Percentiles rank a stretch among this genome's conserved stretches.
Evolutionary conservation across 805 yeast genomes (phyloP).

Genomic region (Wickerhamomyces strasburgensis): DNA sequence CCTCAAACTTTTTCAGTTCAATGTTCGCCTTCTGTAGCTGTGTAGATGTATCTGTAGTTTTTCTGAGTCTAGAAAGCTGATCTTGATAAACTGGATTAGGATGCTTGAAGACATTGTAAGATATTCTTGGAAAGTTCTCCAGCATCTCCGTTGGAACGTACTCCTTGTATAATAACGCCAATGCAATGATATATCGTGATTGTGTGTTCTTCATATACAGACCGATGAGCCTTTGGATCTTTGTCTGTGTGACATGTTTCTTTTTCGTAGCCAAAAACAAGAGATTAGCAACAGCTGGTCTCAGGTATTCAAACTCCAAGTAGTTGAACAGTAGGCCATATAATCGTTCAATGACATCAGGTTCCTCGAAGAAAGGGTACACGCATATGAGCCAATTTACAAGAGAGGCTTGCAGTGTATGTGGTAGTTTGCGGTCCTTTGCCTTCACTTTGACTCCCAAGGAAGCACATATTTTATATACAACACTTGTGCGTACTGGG

Average conservation of each 20-base stretch:
- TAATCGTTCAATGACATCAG: slow-evolving; percentile 11
- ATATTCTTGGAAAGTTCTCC: slow-evolving; percentile 23
- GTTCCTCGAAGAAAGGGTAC: slow-evolving; percentile 21
- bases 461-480: slow-evolving; percentile 25
- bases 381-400: slow-evolving; percentile 33
- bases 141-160: slow-evolving; percentile 22
- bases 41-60: neutral
- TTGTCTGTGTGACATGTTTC: slow-evolving; percentile 27
- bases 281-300: slow-evolving; percentile 30
- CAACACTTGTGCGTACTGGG: slow-evolving; percentile 21
- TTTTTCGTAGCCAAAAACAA: slow-evolving; percentile 29
- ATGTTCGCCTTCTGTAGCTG: slow-evolving; percentile 1
- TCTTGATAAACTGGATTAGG: slow-evolving; percentile 14
- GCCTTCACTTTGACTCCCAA: slow-evolving; percentile 27
- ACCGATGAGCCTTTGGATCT: slow-evolving; percentile 22
- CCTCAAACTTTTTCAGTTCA: slow-evolving; percentile 7
- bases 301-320: slow-evolving; percentile 32
- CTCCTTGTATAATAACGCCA: slow-evolving; percentile 21
- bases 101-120: slow-evolving; percentile 23
- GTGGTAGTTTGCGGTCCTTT: slow-evolving; percentile 18
- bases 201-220: slow-evolving; percentile 18
- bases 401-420: slow-evolving; percentile 24
- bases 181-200: slow-evolving; percentile 19
- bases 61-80: slow-evolving; percentile 4
- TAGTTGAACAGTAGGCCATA: slow-evolving; percentile 30